phyloP scores from a whole-genome alignment of 1,139 yeast genomes.

The Wickerhamiella infanticola region DNA sequence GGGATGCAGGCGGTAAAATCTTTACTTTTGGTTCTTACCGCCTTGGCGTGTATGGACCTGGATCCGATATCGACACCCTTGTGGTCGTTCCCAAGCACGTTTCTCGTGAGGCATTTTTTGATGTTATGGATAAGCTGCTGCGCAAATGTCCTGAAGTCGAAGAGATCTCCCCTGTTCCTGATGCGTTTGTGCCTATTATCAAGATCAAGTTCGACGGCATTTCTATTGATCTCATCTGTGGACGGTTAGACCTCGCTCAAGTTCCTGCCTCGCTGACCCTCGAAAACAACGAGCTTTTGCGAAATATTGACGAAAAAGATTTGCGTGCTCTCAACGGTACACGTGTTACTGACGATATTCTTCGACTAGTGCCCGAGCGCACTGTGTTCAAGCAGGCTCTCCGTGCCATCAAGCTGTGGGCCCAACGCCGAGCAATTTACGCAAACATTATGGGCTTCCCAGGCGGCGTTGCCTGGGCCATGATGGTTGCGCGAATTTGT shows the following conservation, averaged over 20 bases:
- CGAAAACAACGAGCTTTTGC: slow-evolving; percentile 68
- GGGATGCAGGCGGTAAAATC: slow-evolving; percentile 92
- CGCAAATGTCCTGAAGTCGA: slow-evolving; percentile 63
- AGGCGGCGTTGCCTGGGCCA: slow-evolving; percentile 99
- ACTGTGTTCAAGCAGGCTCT: slow-evolving; percentile 86
- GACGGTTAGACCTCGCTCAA: slow-evolving; percentile 64
- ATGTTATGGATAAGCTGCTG: slow-evolving; percentile 53
- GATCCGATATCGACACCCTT: slow-evolving; percentile 91
- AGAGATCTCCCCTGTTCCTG: slow-evolving; percentile 86
- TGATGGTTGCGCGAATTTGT: slow-evolving; percentile 92
- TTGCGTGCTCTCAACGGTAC: slow-evolving; percentile 86
- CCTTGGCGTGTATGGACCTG: slow-evolving; percentile 94
- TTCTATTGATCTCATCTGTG: slow-evolving; percentile 78
- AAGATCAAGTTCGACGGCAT: slow-evolving; percentile 78
- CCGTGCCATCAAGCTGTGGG: slow-evolving; percentile 91
- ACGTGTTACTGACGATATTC: slow-evolving; percentile 89
- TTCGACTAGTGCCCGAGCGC: slow-evolving; percentile 79
- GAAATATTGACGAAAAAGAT: slow-evolving; percentile 82
- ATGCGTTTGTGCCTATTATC: slow-evolving; percentile 91
- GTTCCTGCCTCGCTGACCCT: slow-evolving; percentile 61
- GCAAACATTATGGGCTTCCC: slow-evolving; percentile 95
- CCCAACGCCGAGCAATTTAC: slow-evolving; percentile 83
- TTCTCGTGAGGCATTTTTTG: slow-evolving; percentile 76
- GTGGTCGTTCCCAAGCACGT: slow-evolving; percentile 95
- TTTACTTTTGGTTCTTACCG: slow-evolving; percentile 92